phyloP scores from a whole-genome alignment of 2,329 filamentous ascomycete species.

The Arthrinium puccinioides region DNA sequence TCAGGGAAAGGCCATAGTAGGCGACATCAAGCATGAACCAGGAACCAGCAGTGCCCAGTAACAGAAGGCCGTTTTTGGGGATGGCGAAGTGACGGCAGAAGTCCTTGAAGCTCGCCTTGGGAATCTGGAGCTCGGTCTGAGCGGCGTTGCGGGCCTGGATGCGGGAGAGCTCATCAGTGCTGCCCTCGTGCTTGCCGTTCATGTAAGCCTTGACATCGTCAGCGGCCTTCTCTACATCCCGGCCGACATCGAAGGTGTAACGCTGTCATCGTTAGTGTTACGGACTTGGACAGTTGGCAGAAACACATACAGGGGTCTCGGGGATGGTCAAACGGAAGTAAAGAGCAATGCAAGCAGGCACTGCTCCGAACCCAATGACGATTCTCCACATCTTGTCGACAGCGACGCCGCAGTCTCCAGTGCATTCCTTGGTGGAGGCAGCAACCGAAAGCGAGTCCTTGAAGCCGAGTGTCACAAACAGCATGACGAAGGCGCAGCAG shows the following conservation, averaged over 20 bases:
- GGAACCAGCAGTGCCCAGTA: conserved; percentile 73
- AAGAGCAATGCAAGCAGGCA: conserved; percentile 73
- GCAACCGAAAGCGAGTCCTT: conserved; percentile 52
- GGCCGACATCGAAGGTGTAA: conserved; percentile 77
- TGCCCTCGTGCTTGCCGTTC: conserved; percentile 52
- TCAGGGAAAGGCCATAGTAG: conserved; percentile 64
- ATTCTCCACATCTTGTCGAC: conserved; percentile 86
- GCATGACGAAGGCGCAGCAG: conserved; percentile 61
- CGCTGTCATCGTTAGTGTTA: too few relatives aligned
- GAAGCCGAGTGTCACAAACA: conserved; percentile 69
- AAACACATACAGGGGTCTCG: conserved; percentile 55
- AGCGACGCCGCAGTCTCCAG: conserved; percentile 55
- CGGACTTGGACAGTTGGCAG: too few relatives aligned
- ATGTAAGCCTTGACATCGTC: conserved; percentile 72
- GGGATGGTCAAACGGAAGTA: conserved; percentile 78
- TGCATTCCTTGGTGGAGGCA: conserved; percentile 46
- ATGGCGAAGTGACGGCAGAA: conserved; percentile 64
- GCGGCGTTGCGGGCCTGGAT: conserved; percentile 48
- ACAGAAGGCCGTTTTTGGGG: conserved; percentile 64
- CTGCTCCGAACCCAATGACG: conserved; percentile 72
- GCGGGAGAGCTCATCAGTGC: conserved; percentile 61
- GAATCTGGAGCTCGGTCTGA: conserved; percentile 48
- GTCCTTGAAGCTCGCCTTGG: conserved; percentile 65
- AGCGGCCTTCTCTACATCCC: conserved; percentile 66
- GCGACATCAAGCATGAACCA: conserved; percentile 60